Percentiles rank a stretch among this genome's conserved stretches.
Conservation (phyloP, 1,139 yeast species). For the Candida buenavistaensis region DNA sequence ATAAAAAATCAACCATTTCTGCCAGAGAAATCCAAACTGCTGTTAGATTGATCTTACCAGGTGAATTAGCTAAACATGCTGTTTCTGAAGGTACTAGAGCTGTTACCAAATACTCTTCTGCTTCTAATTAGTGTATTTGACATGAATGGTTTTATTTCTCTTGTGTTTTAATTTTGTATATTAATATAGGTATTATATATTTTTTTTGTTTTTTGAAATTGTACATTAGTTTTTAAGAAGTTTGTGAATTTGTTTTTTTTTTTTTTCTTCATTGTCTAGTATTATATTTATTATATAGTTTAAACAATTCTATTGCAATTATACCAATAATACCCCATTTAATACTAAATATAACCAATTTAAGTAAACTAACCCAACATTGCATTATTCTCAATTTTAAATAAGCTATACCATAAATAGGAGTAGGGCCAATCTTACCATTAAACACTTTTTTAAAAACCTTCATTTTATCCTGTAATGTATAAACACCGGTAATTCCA, state of each 20-base stretch:
- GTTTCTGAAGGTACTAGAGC: constrained; percentile 99
- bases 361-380: constrained; percentile 4
- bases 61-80: constrained; percentile 99
- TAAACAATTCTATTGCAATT: constrained; percentile 1
- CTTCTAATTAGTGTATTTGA: constrained; percentile 44
- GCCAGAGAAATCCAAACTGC: constrained; percentile 99
- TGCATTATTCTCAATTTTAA: constrained; percentile 2
- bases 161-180: constrained; percentile 10
- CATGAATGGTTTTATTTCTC: constrained; percentile 7
- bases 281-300: not conserved
- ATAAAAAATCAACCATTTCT: constrained; percentile 98
- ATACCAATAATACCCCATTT: constrained; percentile 1
- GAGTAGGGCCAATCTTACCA: constrained; percentile 4
- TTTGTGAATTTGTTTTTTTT: no score
- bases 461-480: constrained; percentile 56
- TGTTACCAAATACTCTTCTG: constrained; percentile 97
- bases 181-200: constrained; percentile 8
- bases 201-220: constrained; percentile 9
- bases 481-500: constrained; percentile 52
- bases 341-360: not conserved
- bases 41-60: constrained; percentile 97
- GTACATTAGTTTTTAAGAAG: constrained; percentile 18
- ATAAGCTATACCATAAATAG: constrained; percentile 3
- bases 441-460: constrained; percentile 47
- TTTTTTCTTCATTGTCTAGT: not conserved